Percentiles rank a stretch among this genome's conserved stretches.
These are phyloP conservation scores for Chromera velia DNA, from an alignment of 73 alveolate genomes.

Conservation along the genomic window DNA sequence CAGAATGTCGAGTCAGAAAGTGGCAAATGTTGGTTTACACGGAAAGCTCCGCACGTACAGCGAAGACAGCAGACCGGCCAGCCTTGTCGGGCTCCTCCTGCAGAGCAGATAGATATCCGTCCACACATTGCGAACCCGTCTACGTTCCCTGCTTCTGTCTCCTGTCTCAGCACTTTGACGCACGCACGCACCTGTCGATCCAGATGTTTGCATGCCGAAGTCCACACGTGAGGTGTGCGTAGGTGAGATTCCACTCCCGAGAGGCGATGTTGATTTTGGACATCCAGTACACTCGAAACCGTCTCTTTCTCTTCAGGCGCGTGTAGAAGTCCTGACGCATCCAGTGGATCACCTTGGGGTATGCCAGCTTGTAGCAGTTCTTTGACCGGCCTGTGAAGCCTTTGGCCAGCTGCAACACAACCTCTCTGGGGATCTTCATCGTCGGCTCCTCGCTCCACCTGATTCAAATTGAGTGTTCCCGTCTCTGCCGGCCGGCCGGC, in stretches of 20 bases:
- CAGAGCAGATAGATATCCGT: no score
- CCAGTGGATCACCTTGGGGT: not conserved
- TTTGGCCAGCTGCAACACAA: not conserved
- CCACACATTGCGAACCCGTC: not conserved
- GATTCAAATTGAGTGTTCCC: no score
- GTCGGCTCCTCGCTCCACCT: no score
- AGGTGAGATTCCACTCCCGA: not conserved
- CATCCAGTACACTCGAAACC: conserved; percentile 24
- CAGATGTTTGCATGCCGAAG: not conserved
- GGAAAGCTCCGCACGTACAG: no score
- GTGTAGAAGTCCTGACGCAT: not conserved
- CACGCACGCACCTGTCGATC: not conserved
- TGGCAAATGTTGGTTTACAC: no score
- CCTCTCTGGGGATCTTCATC: not conserved
- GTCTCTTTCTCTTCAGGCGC: not conserved
- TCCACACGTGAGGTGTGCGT: not conserved
- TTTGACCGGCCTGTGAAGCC: not conserved
- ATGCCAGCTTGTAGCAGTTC: not conserved
- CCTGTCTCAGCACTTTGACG: not conserved
- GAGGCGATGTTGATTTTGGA: conserved; percentile 20
- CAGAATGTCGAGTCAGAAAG: no score
- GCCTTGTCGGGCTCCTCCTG: no score
- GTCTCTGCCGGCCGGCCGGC: no score
- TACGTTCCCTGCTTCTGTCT: not conserved
- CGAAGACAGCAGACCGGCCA: no score